These are phyloP conservation scores for Penicillium ucsense DNA, from an alignment of 495 filamentous ascomycete species.

Conservation along the genomic window DNA sequence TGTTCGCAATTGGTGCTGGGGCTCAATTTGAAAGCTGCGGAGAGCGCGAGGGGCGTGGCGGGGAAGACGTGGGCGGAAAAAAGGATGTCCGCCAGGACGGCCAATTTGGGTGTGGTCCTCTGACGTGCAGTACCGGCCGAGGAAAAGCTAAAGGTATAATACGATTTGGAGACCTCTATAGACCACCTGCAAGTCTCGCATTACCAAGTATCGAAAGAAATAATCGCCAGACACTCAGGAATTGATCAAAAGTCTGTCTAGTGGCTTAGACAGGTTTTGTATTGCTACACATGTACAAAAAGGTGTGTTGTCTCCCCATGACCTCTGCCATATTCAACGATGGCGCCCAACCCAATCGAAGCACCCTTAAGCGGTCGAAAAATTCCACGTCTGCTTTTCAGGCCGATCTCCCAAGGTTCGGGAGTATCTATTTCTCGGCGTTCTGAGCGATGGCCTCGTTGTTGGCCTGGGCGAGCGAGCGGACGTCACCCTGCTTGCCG, in stretches of 20 bases:
- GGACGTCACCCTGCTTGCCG: conserved; percentile 89
- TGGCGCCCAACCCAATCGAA: background rate
- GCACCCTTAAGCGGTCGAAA: no score
- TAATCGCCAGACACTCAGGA: conserved; percentile 7
- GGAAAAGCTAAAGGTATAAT: background rate
- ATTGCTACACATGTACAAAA: conserved; percentile 41
- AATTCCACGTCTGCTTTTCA: no score
- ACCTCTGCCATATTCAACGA: conserved; percentile 8
- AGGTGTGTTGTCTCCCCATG: conserved; percentile 16
- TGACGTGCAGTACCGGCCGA: conserved; percentile 16
- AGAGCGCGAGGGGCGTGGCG: conserved; percentile 12
- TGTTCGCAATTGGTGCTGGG: no score
- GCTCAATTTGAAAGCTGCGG: background rate
- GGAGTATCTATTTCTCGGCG: conserved; percentile 32
- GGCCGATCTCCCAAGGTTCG: no score
- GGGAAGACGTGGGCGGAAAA: conserved; percentile 13
- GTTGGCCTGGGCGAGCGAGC: conserved; percentile 66
- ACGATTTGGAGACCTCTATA: no score
- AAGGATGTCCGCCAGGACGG: conserved; percentile 16
- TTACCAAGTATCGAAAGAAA: no score
- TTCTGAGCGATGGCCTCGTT: conserved; percentile 42
- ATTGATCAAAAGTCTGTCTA: conserved; percentile 15
- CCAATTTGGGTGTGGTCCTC: conserved; percentile 2
- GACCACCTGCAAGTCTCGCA: no score
- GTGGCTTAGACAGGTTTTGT: conserved; percentile 13